Percentiles rank a stretch among this genome's conserved stretches.
These are phyloP conservation scores for Emericellopsis atlantica DNA, from an alignment of 2,329 filamentous ascomycete genomes.

Conservation along the genomic window DNA sequence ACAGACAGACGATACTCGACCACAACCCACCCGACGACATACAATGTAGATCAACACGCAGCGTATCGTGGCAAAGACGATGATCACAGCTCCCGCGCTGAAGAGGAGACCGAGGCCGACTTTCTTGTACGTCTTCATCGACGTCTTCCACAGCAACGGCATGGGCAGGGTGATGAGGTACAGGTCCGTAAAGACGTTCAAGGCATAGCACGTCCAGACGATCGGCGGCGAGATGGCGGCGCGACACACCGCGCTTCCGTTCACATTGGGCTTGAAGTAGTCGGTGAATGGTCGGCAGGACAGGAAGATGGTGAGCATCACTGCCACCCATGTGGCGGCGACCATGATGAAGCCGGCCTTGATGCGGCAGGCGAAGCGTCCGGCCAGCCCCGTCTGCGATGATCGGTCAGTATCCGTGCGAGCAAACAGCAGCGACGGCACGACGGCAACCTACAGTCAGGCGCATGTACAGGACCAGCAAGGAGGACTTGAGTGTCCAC, in stretches of 20 bases:
- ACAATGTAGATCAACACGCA: slow-evolving; percentile 22
- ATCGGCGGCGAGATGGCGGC: slow-evolving; percentile 7
- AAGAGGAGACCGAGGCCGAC: slow-evolving; percentile 5
- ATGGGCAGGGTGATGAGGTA: slow-evolving; percentile 9
- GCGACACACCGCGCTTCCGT: slow-evolving; percentile 2
- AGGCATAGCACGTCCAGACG: slow-evolving; percentile 6
- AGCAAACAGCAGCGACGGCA: too few relatives aligned
- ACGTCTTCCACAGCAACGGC: slow-evolving; percentile 7
- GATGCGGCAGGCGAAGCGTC: too few relatives aligned
- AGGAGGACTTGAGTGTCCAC: too few relatives aligned
- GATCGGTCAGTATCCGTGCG: too few relatives aligned
- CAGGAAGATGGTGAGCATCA: too few relatives aligned
- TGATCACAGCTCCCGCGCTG: slow-evolving; percentile 4
- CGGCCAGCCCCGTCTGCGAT: too few relatives aligned
- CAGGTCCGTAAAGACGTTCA: slow-evolving; percentile 8
- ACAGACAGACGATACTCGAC: neutral
- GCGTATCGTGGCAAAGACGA: slow-evolving; percentile 5
- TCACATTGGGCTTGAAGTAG: too few relatives aligned
- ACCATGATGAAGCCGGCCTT: too few relatives aligned
- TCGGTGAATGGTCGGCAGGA: too few relatives aligned
- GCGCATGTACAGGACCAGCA: too few relatives aligned
- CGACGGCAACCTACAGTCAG: too few relatives aligned
- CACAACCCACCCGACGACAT: slow-evolving; percentile 4
- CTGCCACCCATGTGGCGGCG: too few relatives aligned
- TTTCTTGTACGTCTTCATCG: slow-evolving; percentile 3